Evolutionary conservation across 2,329 filamentous ascomycete genomes (phyloP).

Genomic region (Sporothrix variecibatus): DNA sequence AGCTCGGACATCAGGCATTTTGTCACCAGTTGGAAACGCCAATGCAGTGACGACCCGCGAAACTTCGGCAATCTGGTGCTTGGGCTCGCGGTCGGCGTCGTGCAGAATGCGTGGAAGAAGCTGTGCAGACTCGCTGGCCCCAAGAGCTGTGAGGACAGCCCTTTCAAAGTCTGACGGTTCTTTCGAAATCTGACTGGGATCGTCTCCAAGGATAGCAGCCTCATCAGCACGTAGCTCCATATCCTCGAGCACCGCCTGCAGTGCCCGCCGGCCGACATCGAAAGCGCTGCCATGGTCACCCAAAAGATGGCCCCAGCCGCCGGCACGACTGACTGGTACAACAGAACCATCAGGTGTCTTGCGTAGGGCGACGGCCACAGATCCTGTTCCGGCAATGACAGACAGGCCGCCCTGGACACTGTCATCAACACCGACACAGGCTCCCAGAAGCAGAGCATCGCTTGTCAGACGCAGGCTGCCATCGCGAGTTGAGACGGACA

Average conservation of each 20-base stretch:
- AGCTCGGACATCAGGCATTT: not conserved
- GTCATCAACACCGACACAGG: constrained; percentile 21
- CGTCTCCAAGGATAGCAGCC: not conserved
- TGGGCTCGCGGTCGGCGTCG: constrained; percentile 19
- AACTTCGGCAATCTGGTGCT: constrained; percentile 24
- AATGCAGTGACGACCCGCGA: constrained; percentile 22
- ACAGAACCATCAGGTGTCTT: not conserved
- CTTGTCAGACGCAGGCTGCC: constrained; percentile 24
- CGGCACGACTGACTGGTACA: constrained; percentile 10
- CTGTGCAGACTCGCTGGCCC: not conserved
- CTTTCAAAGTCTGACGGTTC: not conserved
- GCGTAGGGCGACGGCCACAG: constrained; percentile 18
- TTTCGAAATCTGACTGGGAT: not conserved
- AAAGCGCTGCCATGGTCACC: constrained; percentile 26
- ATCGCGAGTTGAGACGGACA: constrained; percentile 12
- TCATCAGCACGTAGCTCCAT: constrained; percentile 22
- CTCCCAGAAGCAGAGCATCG: constrained; percentile 18
- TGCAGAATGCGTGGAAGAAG: constrained; percentile 24
- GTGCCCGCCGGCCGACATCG: constrained; percentile 23
- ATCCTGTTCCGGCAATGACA: constrained; percentile 15
- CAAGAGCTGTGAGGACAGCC: constrained; percentile 14
- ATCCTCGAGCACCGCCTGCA: constrained; percentile 22
- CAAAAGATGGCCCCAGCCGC: constrained; percentile 24
- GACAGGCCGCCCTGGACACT: constrained; percentile 17
- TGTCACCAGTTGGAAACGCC: constrained; percentile 7